Evolutionary conservation across 208 protist genomes (phyloP).

Genomic region (Wallacemonas sp.): DNA sequence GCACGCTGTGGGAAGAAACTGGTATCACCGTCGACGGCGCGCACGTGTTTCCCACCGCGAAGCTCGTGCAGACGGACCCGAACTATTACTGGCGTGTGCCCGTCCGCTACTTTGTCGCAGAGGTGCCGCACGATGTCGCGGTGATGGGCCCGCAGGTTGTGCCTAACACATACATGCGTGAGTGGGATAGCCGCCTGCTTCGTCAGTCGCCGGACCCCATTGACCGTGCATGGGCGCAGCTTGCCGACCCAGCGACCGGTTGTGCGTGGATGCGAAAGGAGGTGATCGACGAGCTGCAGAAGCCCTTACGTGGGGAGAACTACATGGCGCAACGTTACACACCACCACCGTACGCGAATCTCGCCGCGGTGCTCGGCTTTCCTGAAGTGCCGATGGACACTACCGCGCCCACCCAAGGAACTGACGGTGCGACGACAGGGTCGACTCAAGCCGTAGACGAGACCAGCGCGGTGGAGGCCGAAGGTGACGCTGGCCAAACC

Average conservation of each 20-base stretch:
- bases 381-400: not conserved
- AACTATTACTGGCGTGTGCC: constrained; percentile 88
- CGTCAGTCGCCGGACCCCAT: constrained; percentile 87
- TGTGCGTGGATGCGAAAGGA: constrained; percentile 80
- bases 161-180: constrained; percentile 72
- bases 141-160: constrained; percentile 80
- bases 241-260: constrained; percentile 79
- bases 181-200: constrained; percentile 79
- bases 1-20: constrained; percentile 89
- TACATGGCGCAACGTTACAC: constrained; percentile 90
- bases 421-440: not conserved
- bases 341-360: constrained; percentile 72
- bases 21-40: constrained; percentile 76
- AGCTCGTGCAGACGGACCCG: constrained; percentile 53
- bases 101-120: constrained; percentile 86
- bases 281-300: constrained; percentile 87
- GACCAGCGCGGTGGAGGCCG: not conserved
- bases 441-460: constrained; percentile 7
- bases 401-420: not conserved
- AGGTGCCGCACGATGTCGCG: constrained; percentile 77
- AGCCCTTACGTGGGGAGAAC: constrained; percentile 67
- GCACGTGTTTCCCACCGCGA: constrained; percentile 65
- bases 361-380: constrained; percentile 64
- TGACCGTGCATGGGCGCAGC: constrained; percentile 81
- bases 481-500: too few relatives aligned